Evolutionary conservation across 2,329 filamentous ascomycete species (phyloP).

Genomic region (Phoma sp.): DNA sequence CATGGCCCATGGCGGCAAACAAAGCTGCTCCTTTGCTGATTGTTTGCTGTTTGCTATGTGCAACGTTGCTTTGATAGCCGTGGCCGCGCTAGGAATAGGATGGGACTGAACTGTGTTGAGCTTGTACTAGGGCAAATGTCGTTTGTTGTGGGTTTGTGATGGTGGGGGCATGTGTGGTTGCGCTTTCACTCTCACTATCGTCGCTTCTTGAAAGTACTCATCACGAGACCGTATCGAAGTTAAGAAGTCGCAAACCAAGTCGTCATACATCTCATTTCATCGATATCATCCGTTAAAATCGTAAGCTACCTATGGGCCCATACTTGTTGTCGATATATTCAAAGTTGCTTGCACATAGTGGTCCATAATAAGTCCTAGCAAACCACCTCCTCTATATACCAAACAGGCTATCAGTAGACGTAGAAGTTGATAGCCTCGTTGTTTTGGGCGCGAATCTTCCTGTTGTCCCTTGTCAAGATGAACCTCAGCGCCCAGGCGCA

Average conservation of each 20-base stretch:
- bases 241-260: not conserved
- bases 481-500: constrained; percentile 28
- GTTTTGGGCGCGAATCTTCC: constrained; percentile 25
- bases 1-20: constrained; percentile 4
- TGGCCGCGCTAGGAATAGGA: too few relatives aligned
- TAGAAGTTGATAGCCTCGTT: constrained; percentile 30
- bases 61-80: not conserved
- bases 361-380: not conserved
- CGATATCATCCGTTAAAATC: not conserved
- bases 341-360: not conserved
- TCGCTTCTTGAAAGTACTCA: not conserved
- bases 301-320: not conserved
- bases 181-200: not conserved
- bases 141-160: not conserved
- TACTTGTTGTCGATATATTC: not conserved
- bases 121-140: not conserved
- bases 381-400: not conserved
- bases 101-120: too few relatives aligned
- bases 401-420: constrained; percentile 19
- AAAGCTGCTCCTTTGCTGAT: not conserved
- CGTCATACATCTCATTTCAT: too few relatives aligned
- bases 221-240: not conserved
- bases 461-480: constrained; percentile 27
- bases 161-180: constrained; percentile 3
- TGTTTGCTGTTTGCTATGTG: not conserved